Percentiles rank a stretch among this genome's conserved stretches.
Evolutionary conservation across 495 filamentous ascomycete species (phyloP).

Genomic region (Lophiotrema nucula): DNA sequence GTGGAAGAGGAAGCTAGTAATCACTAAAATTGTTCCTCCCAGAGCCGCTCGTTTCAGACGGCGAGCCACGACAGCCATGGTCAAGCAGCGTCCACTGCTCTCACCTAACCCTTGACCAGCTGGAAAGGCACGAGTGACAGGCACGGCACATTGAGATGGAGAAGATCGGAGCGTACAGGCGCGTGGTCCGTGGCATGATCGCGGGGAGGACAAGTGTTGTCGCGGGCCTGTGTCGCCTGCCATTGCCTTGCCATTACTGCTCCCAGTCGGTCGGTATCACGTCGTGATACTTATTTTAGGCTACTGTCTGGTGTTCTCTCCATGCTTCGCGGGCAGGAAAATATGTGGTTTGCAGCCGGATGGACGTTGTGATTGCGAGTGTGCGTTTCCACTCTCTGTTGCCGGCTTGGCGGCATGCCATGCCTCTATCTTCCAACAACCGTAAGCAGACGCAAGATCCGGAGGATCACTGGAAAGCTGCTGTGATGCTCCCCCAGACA

Average conservation of each 20-base stretch:
- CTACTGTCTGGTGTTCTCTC: too few species aligned
- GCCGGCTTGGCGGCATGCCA: conserved; percentile 12
- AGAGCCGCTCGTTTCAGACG: conserved; percentile 13
- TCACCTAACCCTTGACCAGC: conserved; percentile 2
- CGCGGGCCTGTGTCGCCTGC: conserved; percentile 5
- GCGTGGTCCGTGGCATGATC: conserved; percentile 16
- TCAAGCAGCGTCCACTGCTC: not conserved
- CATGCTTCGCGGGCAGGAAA: conserved; percentile 2
- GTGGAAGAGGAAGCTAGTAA: not conserved
- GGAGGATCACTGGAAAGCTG: not conserved
- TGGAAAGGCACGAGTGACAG: not conserved
- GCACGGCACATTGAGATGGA: conserved; percentile 1
- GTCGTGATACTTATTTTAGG: conserved; percentile 12
- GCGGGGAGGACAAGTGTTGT: conserved; percentile 10
- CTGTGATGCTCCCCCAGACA: not conserved
- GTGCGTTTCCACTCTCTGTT: conserved; percentile 6
- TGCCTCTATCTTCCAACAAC: conserved; percentile 3
- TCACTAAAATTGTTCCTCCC: not conserved
- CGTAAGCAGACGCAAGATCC: conserved; percentile 19
- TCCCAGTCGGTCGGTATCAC: conserved; percentile 5
- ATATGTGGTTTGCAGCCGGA: conserved; percentile 20
- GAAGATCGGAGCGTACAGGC: conserved; percentile 19
- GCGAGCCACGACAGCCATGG: conserved; percentile 2
- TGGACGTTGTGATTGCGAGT: conserved; percentile 16
- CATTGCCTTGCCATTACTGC: not conserved